Base-by-base conservation (phyloP, 192 early-diverging fungal species). In the Jimgerdemannia flammicorona region DNA sequence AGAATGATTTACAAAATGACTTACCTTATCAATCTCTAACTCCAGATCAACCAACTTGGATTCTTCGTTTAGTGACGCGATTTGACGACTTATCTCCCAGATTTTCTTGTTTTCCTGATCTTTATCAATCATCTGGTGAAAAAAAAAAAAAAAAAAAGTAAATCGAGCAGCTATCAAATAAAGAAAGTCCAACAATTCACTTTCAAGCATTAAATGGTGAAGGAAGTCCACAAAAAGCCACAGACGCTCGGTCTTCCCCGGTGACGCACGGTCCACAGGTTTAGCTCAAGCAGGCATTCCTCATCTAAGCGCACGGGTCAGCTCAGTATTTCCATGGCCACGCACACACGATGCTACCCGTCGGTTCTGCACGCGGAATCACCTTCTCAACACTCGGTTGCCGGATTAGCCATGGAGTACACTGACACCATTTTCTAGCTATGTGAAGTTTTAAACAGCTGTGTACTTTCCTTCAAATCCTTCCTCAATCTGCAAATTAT, bases 371-470 rank as follows among this genome's bases (percentile, higher is more conserved):
- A 71, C 63, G 41, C 75, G 14, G 70, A 1, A 76, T 54, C 64
- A 76, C 70, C 43, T 39, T 76, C 40, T 39, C 75, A 76, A 41
- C 70, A 66, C 64, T 41, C 70, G 70, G 70, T 4, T 76, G 75
- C 75, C 18, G 70, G 75, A 76, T 76, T 76, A 76, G 54, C 41
- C 64, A 70, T 71, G 14, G 54, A 76, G 70, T 71, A 71, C 69
- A 18, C 69, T 70, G 68, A 49, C 70, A 71, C 70, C 75, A 66
- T 7, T 54, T 54, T 54, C 49, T 54, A 54, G 49, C 49, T 64
- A 75, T 43, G 44, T 59, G 71, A 64, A 64, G 19, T 69, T 63
- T 41, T 66, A 70, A 20, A n/a, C 43, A 42, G n/a, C 40, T 70
- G 44, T 4, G 41, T 7, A 75, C 74, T 75, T 75, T 63, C 29